Base-by-base conservation (phyloP, 2,329 filamentous ascomycete species). In the Venturia nashicola region DNA sequence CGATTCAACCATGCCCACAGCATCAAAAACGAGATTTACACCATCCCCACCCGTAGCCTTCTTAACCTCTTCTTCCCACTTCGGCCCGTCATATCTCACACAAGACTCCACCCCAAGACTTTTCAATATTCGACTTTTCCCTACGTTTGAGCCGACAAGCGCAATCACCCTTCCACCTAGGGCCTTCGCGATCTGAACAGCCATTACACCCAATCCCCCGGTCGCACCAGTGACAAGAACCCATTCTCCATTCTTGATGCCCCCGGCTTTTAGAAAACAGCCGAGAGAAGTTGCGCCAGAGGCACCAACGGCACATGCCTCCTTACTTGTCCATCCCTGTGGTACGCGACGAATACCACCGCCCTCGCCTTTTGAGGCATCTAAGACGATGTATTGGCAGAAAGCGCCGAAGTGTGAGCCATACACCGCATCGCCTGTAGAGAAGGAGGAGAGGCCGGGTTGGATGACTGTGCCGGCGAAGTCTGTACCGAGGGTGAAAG, bases 401-500 rank as follows among this genome's bases (percentile, higher is more conserved):
- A 82, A 86, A 0, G 80, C 77, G 18, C 83, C 83, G 1, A 79
- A 71, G 2, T 71, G 68, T 14, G 77, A 74, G 9, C 83, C 84
- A 68, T 84, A 86, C 34, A 86, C 81, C 18, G 75, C 72, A 55
- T 82, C 79, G 7, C 82, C 83, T 3, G 34, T 20, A 5, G 43
- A 32, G 51, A 66, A 65, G 18, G 72, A 75, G 16, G 62, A 48
- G 5, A 70, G 23, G 0, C 79, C 76, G 0, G 77, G 70, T 2
- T 72, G 72, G 42, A 78, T 65, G 0, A 86, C 74, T 2, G 78
- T 73, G n/a, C 83, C 83, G 0, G 82, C 76, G 68, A 86, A 86
- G 69, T 86, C 83, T n/a, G 81, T 80, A 14, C 83, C 83, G 0
- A 85, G 76, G 1, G 77, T 78, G 72, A 86, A 86, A 0, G 83